Conservation (phyloP, 768 basidiomycete species). For the Russula virescens region DNA sequence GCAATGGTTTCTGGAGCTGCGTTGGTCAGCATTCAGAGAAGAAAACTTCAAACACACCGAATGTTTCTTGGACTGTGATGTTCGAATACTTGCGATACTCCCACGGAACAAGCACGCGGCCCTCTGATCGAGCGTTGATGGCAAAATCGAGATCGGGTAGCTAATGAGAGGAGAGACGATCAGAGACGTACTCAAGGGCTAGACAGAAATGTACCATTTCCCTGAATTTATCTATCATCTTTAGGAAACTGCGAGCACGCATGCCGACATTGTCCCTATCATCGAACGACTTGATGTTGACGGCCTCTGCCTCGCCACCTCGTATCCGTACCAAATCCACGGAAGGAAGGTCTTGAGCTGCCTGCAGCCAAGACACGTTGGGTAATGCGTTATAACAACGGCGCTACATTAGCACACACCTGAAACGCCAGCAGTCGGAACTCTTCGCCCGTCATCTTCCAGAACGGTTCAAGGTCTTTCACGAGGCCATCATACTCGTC, state of each 20-base stretch:
- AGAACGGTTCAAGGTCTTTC: slow-evolving; percentile 81
- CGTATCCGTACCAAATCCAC: slow-evolving; percentile 82
- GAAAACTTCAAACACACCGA: slow-evolving; percentile 28
- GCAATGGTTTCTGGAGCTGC: slow-evolving; percentile 40
- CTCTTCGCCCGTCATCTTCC: slow-evolving; percentile 66
- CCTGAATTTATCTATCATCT: slow-evolving; percentile 69
- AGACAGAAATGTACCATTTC: slow-evolving; percentile 41
- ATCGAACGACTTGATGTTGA: slow-evolving; percentile 52
- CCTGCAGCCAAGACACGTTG: slow-evolving; percentile 6
- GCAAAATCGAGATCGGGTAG: slow-evolving; percentile 94
- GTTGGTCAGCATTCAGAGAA: not conserved
- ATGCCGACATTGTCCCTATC: slow-evolving; percentile 67
- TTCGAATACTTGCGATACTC: slow-evolving; percentile 74
- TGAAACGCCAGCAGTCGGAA: slow-evolving; percentile 56
- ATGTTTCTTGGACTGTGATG: slow-evolving; percentile 42
- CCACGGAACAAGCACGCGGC: slow-evolving; percentile 91
- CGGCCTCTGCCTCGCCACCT: slow-evolving; percentile 52
- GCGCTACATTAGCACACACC: slow-evolving; percentile 35
- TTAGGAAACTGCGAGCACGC: slow-evolving; percentile 69
- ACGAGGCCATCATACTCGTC: slow-evolving; percentile 88
- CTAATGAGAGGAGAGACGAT: slow-evolving; percentile 33
- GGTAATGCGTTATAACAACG: slow-evolving; percentile 5
- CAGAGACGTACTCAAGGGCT: not conserved
- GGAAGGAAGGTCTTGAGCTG: slow-evolving; percentile 76
- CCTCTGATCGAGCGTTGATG: slow-evolving; percentile 90